Conservation (phyloP, 768 basidiomycete genomes). For the Tylopilus intermedius region DNA sequence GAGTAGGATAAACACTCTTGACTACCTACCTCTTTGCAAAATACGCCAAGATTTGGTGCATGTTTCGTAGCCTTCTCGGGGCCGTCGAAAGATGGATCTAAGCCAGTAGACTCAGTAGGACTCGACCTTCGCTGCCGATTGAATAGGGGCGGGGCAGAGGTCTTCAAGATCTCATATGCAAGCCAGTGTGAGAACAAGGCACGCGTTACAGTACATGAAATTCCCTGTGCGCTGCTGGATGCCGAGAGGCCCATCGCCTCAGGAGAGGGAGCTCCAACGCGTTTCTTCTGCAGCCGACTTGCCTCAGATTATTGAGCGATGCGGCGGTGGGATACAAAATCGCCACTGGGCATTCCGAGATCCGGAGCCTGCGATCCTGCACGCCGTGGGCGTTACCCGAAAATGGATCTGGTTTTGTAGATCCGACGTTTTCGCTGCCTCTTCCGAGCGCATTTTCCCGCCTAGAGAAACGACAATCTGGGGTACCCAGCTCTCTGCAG, state of each 20-base stretch:
- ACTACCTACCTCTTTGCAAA: background rate
- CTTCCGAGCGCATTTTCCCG: background rate
- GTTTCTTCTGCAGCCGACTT: conserved; percentile 11
- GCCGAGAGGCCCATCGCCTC: conserved; percentile 11
- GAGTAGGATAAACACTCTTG: background rate
- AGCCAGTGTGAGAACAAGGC: conserved; percentile 12
- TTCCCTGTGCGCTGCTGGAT: background rate
- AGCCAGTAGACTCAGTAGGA: background rate
- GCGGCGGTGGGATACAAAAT: conserved; percentile 6
- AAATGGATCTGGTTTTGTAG: conserved; percentile 11
- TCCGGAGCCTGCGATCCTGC: conserved; percentile 10
- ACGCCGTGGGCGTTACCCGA: conserved; percentile 4
- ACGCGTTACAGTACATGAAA: conserved; percentile 1
- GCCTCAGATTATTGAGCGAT: conserved; percentile 4
- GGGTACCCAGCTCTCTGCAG: conserved; percentile 5
- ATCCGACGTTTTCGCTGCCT: conserved; percentile 14
- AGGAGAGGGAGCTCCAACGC: background rate
- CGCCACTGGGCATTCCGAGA: conserved; percentile 14
- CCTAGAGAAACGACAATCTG: conserved; percentile 13
- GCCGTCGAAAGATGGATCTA: conserved; percentile 12
- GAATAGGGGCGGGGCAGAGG: conserved; percentile 2
- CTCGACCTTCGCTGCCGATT: conserved; percentile 9
- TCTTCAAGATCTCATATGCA: background rate
- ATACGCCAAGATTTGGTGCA: background rate
- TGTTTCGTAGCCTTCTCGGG: conserved; percentile 9